Percentiles rank a stretch among this genome's conserved stretches.
Evolutionary conservation across 805 yeast genomes (phyloP).

Genomic region (Wickerhamomyces sydowiorum): DNA sequence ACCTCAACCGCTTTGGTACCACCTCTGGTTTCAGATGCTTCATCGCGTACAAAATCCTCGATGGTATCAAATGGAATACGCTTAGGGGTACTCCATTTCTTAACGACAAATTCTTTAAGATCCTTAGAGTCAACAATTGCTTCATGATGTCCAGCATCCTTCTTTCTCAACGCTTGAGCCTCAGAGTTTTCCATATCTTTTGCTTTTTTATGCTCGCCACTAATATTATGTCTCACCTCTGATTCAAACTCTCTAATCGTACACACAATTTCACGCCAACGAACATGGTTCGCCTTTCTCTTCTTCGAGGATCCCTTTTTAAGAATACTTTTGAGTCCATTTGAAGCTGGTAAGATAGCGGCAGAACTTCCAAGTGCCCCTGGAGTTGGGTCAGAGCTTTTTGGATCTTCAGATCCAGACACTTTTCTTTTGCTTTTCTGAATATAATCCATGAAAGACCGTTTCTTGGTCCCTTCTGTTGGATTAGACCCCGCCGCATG

Average conservation of each 20-base stretch:
- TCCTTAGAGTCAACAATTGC: too few relatives aligned
- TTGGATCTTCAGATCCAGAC: neutral
- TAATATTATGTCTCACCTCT: neutral
- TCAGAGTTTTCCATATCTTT: slow-evolving; percentile 3
- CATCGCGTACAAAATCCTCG: neutral
- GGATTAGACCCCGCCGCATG: too few relatives aligned
- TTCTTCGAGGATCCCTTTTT: neutral
- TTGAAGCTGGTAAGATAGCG: neutral
- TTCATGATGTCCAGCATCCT: neutral
- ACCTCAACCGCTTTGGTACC: neutral
- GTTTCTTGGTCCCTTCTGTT: neutral
- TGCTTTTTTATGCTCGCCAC: neutral
- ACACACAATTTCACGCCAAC: neutral
- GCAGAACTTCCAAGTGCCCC: neutral
- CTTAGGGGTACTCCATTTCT: neutral
- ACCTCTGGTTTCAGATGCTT: neutral
- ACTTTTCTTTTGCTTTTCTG: neutral
- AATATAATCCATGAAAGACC: neutral
- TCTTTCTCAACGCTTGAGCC: neutral
- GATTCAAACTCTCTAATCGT: neutral
- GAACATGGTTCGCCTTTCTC: neutral
- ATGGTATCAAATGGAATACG: neutral
- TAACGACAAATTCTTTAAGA: neutral
- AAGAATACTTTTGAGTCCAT: neutral
- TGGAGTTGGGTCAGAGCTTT: neutral